These are phyloP conservation scores for Prunus armeniaca DNA, from an alignment of 306 rosid genomes.

Conservation along the genomic window DNA sequence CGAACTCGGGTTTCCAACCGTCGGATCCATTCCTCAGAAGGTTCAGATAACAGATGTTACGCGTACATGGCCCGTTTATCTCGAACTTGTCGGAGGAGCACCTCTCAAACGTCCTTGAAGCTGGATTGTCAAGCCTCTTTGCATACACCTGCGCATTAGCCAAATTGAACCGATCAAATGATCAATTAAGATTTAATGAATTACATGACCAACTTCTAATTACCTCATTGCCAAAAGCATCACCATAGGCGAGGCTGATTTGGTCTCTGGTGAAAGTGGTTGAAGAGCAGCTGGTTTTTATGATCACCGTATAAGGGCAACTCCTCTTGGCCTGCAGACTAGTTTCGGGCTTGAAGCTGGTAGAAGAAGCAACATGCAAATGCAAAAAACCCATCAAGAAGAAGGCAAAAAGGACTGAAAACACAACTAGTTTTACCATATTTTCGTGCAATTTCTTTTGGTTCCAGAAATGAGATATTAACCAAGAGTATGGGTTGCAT, in stretches of 20 bases:
- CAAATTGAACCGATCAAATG: background rate
- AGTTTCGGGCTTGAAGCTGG: background rate
- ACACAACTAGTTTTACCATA: background rate
- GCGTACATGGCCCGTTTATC: background rate
- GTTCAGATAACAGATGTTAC: background rate
- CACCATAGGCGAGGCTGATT: constrained; percentile 5
- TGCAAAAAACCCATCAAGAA: background rate
- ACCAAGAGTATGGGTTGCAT: background rate
- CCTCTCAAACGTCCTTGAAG: background rate
- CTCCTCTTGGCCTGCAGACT: background rate
- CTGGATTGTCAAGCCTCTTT: background rate
- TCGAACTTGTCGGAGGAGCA: background rate
- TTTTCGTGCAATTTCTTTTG: background rate
- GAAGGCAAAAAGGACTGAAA: background rate
- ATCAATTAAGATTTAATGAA: too few species aligned
- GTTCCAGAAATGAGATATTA: background rate
- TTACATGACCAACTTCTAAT: background rate
- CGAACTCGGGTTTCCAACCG: constrained; percentile 9
- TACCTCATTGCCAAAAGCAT: background rate
- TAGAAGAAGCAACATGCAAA: background rate
- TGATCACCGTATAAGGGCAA: constrained; percentile 1
- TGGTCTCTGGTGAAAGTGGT: background rate
- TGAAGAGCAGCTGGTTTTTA: constrained; percentile 6
- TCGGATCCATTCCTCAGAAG: constrained; percentile 1
- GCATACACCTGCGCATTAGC: background rate